phyloP scores from a whole-genome alignment of 23 red algal genomes.

The Gracilaria gracilis region DNA sequence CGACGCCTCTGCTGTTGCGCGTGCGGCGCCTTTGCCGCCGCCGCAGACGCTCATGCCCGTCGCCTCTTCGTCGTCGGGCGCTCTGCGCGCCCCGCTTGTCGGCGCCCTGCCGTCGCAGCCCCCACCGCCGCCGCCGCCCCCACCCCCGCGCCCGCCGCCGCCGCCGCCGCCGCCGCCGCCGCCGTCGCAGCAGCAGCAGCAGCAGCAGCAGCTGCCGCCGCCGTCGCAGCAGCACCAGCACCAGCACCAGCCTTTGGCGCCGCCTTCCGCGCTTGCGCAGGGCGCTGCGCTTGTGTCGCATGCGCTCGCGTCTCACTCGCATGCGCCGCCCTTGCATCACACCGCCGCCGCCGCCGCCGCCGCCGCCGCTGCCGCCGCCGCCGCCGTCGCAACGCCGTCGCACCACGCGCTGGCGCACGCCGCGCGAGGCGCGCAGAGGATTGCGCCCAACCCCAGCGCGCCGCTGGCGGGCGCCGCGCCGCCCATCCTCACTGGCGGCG shows the following conservation, averaged over 20 bases:
- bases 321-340: neutral
- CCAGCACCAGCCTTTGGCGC: neutral
- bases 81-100: neutral
- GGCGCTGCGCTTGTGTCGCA: too few species aligned
- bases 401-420: neutral
- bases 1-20: constrained; percentile 11
- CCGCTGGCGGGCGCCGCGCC: constrained; percentile 2
- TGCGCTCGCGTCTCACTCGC: neutral
- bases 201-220: neutral
- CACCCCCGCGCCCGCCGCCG: too few species aligned
- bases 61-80: too few species aligned
- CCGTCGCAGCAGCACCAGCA: too few species aligned
- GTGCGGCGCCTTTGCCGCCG: neutral
- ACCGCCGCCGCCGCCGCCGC: neutral
- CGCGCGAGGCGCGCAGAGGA: neutral
- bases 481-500: constrained; percentile 42
- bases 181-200: neutral
- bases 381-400: neutral
- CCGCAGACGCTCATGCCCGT: constrained; percentile 11
- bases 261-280: neutral
- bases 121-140: neutral
- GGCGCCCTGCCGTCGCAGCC: neutral
- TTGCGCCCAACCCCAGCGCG: constrained; percentile 1
- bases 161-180: neutral
- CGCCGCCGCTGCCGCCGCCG: neutral